Evolutionary conservation across 176 grass and related monocot species (phyloP).

Genomic region (Aegilops bicornis): DNA sequence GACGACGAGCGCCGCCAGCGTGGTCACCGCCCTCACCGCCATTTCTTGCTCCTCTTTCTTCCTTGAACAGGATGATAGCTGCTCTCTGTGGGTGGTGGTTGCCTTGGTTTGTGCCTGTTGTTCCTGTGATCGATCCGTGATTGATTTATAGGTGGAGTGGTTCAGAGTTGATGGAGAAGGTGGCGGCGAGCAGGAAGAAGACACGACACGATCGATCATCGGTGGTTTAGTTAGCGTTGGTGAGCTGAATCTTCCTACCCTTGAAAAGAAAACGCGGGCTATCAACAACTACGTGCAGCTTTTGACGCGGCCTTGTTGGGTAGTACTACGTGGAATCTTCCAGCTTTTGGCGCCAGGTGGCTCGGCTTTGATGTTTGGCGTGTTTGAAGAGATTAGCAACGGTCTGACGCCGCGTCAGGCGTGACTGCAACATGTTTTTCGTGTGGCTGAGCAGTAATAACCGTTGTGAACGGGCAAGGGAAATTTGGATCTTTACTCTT

Average conservation of each 20-base stretch:
- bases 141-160: slow-evolving; percentile 24
- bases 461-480: background rate
- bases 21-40: background rate
- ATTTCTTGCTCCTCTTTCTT: background rate
- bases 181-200: background rate
- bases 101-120: background rate
- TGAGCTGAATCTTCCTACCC: slow-evolving; percentile 5
- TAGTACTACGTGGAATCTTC: background rate
- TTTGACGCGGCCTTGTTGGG: background rate
- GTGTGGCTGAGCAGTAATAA: background rate
- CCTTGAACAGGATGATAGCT: background rate
- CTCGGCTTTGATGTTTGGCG: background rate
- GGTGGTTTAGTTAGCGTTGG: slow-evolving; percentile 5
- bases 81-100: background rate
- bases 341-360: background rate
- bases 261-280: background rate
- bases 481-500: background rate
- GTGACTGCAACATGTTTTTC: background rate
- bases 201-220: background rate
- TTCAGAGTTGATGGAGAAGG: background rate
- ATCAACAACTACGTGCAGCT: background rate
- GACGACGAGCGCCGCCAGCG: background rate
- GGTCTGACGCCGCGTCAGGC: background rate
- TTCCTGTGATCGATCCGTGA: background rate
- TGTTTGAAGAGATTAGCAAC: background rate